Conservation (phyloP, 805 yeast genomes). For the Millerozyma acaciae region DNA sequence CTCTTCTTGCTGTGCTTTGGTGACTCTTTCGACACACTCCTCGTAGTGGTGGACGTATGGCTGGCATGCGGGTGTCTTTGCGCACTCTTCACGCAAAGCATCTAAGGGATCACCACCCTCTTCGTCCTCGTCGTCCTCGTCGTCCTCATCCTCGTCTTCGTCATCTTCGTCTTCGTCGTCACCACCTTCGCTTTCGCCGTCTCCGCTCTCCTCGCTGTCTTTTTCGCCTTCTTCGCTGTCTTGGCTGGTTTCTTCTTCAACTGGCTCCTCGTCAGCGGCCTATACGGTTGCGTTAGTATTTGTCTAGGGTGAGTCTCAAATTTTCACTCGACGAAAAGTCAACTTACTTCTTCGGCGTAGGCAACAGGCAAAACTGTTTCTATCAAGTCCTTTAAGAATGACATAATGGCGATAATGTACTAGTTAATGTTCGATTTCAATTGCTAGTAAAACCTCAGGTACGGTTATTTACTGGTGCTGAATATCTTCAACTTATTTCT, state of each 20-base stretch:
- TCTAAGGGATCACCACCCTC: constrained; percentile 52
- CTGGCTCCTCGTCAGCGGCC: constrained; percentile 25
- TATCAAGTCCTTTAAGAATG: constrained; percentile 67
- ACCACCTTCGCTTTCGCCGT: constrained; percentile 24
- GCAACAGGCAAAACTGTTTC: constrained; percentile 81
- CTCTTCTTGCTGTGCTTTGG: constrained; percentile 78
- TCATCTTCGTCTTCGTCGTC: constrained; percentile 44
- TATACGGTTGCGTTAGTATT: constrained; percentile 6
- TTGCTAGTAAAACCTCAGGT: not conserved
- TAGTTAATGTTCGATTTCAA: not conserved
- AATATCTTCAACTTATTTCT: constrained; percentile 2
- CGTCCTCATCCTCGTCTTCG: constrained; percentile 56
- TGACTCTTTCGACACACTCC: constrained; percentile 94
- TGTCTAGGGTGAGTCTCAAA: too few species aligned
- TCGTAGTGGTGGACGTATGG: constrained; percentile 82
- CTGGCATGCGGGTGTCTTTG: constrained; percentile 61
- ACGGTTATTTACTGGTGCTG: too few species aligned
- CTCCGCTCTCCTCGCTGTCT: constrained; percentile 27
- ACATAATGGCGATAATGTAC: constrained; percentile 24
- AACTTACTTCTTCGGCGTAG: constrained; percentile 69
- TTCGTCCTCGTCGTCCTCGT: constrained; percentile 65
- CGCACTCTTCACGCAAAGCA: constrained; percentile 53
- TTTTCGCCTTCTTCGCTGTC: constrained; percentile 21
- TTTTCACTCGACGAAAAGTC: too few species aligned
- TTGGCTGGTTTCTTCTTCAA: constrained; percentile 12